Evolutionary conservation across 129 eudicot species (phyloP), one percentile per base, ranked within the genome.

Genomic region (Rutidosis leptorrhynchoides): DNA sequence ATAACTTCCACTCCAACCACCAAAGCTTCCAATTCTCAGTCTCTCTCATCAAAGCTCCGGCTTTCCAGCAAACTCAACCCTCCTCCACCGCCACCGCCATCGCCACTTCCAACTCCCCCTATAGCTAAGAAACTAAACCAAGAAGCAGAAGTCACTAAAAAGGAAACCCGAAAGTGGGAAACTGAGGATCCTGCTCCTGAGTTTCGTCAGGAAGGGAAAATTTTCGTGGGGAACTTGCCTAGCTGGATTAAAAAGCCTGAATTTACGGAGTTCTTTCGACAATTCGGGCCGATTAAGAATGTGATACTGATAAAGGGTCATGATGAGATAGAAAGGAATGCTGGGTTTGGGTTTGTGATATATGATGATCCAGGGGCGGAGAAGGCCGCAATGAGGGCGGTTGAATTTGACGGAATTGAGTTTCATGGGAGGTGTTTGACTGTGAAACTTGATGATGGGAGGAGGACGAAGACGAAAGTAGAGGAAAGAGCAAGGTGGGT

Each of bases 401-500:
- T 85, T 17, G 95, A 92, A 73, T 88, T 88, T 67, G 98, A 92
- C 64, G 98, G 98, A 19, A 78, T 92, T 69, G 98, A 88, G 79
- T 92, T 92, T 69, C 98, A 85, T 69, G 96, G 96, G 65, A 86
- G 95, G 79, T 76, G 78, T 14, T 68, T 92, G 73, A 88, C 89
- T 42, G 95, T 92, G 74, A 83, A 88, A 74, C 79, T 92, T 78
- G 98, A 92, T 72, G 88, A 92, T 73, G 98, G 98, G 56, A 81
- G 85, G 80, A 72, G 96, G 68, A 25, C 58, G 70, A 92, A 83
- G 81, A 86, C 59, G 69, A 83, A 69, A 69, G 68, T 73, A 4
- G 77, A 3, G 29, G 83, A 80, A 58, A 83, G 95, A 58, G 81
- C 73, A 24, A 70, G 85, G 78, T 91, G 98, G 98, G 68, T 91